These are phyloP conservation scores for Cyclotella cryptica DNA, from an alignment of 108 stramenopile genomes.

Conservation along the genomic window DNA sequence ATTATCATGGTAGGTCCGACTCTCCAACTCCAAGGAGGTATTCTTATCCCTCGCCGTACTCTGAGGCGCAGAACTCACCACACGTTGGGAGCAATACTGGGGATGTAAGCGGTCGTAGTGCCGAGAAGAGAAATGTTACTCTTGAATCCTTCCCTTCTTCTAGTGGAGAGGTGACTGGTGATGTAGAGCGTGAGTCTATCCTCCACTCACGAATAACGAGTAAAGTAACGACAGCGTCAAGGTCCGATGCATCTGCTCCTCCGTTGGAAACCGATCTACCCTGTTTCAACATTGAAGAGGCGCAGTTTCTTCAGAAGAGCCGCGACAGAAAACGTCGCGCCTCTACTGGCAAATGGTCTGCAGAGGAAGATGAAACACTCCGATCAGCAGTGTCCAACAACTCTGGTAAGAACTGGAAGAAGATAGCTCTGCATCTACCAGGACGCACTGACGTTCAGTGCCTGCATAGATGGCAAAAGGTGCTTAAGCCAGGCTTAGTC, in stretches of 20 bases:
- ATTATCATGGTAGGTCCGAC: not conserved
- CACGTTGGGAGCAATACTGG: not conserved
- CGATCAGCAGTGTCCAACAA: slow-evolving; percentile 87
- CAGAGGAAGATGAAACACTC: slow-evolving; percentile 78
- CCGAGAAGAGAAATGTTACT: not conserved
- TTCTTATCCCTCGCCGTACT: slow-evolving; percentile 9
- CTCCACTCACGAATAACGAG: no score
- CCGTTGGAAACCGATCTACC: not conserved
- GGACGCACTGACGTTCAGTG: slow-evolving; percentile 96
- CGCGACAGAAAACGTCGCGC: slow-evolving; percentile 76
- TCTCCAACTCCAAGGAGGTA: not conserved
- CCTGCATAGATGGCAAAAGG: slow-evolving; percentile 99
- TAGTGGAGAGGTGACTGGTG: no score
- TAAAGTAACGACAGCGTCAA: no score
- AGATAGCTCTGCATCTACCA: slow-evolving; percentile 80
- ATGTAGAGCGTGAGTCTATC: no score
- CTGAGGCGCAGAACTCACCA: slow-evolving; percentile 17
- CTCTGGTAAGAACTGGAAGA: slow-evolving; percentile 96
- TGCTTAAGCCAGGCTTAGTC: slow-evolving; percentile 95
- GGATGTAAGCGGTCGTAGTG: not conserved
- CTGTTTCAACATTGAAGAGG: slow-evolving; percentile 21
- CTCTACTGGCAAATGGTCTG: slow-evolving; percentile 90
- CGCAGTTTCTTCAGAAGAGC: slow-evolving; percentile 24
- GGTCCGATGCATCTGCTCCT: not conserved
- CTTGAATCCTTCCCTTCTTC: not conserved